Conservation (phyloP, 202 grass and related monocot species). For the Zizania palustris region DNA sequence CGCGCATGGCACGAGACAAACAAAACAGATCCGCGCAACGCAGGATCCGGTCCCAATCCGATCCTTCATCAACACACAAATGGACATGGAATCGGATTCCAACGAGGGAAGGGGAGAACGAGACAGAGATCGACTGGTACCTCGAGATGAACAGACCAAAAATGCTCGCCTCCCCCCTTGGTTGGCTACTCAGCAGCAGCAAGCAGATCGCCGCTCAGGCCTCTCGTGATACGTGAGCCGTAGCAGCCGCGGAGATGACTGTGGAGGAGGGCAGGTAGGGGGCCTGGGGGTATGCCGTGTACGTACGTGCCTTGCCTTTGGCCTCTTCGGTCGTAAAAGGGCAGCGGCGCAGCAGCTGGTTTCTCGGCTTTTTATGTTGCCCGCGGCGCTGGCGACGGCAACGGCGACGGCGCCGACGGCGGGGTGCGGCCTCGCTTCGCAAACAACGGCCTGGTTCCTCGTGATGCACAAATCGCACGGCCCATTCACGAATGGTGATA, state of each 20-base stretch:
- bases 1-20: background rate
- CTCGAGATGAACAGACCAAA: background rate
- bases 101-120: background rate
- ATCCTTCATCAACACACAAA: background rate
- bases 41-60: background rate
- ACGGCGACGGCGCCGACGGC: background rate
- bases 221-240: background rate
- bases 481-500: too few relatives aligned
- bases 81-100: background rate
- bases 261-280: background rate
- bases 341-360: background rate
- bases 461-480: too few relatives aligned
- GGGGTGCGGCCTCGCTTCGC: background rate
- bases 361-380: background rate
- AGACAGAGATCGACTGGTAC: background rate
- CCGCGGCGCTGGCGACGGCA: too few relatives aligned
- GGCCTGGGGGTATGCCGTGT: background rate
- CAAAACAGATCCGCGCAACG: background rate
- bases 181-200: background rate
- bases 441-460: background rate
- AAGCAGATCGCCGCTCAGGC: background rate
- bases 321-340: constrained; percentile 3
- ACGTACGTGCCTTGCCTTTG: background rate
- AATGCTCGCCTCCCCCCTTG: background rate
- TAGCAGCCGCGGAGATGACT: background rate